phyloP scores from a whole-genome alignment of 768 basidiomycete species.

The Gymnopilus dilepis region DNA sequence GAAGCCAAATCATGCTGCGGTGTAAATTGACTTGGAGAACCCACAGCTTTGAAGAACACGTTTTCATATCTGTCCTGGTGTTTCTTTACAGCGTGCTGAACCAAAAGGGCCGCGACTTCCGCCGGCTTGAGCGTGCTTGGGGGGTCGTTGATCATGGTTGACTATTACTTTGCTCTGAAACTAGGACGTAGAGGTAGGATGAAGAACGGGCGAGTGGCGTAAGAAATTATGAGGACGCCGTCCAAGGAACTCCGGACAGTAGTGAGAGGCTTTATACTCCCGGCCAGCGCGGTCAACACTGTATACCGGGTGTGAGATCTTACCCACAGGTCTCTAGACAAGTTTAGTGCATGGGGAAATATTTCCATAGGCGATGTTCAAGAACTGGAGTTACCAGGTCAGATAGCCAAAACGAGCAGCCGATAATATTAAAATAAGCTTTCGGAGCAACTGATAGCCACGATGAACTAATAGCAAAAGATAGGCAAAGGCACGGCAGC shows the following conservation, averaged over 20 bases:
- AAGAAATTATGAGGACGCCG: constrained; percentile 5
- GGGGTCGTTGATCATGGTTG: constrained; percentile 22
- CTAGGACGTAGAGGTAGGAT: constrained; percentile 4
- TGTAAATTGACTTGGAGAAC: constrained; percentile 26
- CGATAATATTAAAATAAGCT: neutral
- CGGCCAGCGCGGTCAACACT: constrained; percentile 3
- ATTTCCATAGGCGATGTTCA: constrained; percentile 1
- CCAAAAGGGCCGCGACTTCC: constrained; percentile 60
- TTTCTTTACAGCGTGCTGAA: constrained; percentile 63
- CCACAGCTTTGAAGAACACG: constrained; percentile 72
- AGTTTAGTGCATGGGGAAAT: neutral
- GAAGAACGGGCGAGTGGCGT: constrained; percentile 12
- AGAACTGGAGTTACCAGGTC: neutral
- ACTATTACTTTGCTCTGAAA: neutral
- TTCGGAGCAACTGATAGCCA: neutral
- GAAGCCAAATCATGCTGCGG: neutral
- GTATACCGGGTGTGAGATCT: neutral
- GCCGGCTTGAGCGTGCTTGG: constrained; percentile 59
- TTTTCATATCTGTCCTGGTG: constrained; percentile 66
- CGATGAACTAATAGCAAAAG: neutral
- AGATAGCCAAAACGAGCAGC: too few species aligned
- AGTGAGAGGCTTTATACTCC: constrained; percentile 19
- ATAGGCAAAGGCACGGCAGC: too few species aligned
- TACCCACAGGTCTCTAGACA: neutral
- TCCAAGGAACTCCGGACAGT: constrained; percentile 5